Evolutionary conservation across 306 rosid species (phyloP), one percentile per base, ranked within the genome.

Genomic region (Vigna trinervia): DNA sequence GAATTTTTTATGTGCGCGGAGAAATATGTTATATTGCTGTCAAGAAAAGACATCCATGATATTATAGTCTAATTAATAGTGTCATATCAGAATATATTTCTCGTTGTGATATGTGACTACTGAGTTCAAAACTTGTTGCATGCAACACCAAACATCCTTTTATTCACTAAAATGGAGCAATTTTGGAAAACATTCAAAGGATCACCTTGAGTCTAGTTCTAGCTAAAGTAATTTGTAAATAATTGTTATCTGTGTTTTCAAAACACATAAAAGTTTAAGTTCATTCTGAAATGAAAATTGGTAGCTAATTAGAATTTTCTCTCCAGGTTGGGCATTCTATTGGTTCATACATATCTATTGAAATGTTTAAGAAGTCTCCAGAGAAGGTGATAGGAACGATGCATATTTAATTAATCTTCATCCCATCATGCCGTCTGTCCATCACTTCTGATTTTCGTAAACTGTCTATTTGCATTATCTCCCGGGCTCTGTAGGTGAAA

Each of bases 241-340:
- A 36, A 19, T 52, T 71, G 10, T 51, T 79, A 20, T 46, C 32
- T 14, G 20, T 46, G 61, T 75, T 57, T 65, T 63, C 14, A 8
- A 20, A 15, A 66, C 51, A 68, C 38, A 65, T 62, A 56, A 11
- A 74, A 69, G 34, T 59, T 64, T 63, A 26, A 53, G 54, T 69
- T 65, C 30, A n/a, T 65, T 56, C 58, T 62, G 77, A 34, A 23
- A 67, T 51, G 36, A 81, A 63, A 41, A 73, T 50, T 80, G 84
- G 30, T 71, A 56, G 67, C 79, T 84, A 71, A 80, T 62, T 71
- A 8, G 39, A 36, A 57, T 80, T 85, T 74, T 71, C 47, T 80
- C 72, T 52, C 62, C 79, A 95, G 97, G 87, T 92, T 68, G 98
- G 98, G 17, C 98, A 92, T 82, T 95, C 98, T 72, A 86, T 95